Evolutionary conservation across 192 early-diverging fungal genomes (phyloP), one percentile per base, ranked within the genome.

Genomic region (Coemansia sp.): DNA sequence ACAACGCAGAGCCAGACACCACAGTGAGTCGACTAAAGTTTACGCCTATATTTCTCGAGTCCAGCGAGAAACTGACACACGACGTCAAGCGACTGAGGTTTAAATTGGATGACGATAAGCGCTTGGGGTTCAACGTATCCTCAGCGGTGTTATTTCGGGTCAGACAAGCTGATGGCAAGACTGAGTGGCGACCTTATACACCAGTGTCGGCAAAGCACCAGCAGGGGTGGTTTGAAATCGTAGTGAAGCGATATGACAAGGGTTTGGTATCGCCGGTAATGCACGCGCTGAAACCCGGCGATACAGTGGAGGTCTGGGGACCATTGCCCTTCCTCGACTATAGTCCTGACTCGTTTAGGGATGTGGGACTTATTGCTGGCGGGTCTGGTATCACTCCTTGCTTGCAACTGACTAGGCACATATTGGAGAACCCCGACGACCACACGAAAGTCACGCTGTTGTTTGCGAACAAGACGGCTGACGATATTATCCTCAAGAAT

Each of bases 301-400:
- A 97, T 52, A 74, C 46, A 15, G 79, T 97, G 18, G 89, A 89
- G 38, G 79, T 93, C 78, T 95, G 95, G 82, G 95, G 95, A 20
- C 95, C 95, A 16, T 84, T 91, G 44, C 84, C 79, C 44, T 91
- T 92, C 73, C 89, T 84, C 73, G 73, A 82, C 34, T 94, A 95
- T 72, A 73, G 78, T 67, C 83, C 91, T n/a, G 90, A 87, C 72
- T 80, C 86, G 69, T 84, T 83, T 44, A 76, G 85, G 34, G 82
- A 92, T 67, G 86, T 97, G 42, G 91, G 89, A 31, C 82, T 96
- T 89, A 87, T 97, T 72, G 92, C 91, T 20, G 94, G 93, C 43
- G 95, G 95, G 11, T 90, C 92, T 20, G 94, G 91, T 10, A 92
- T 96, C 65, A 94, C 95, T 12, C 93, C 93, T 11, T 90, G 91